phyloP scores from a whole-genome alignment of 179 eudicot species.

The Drosera spatulata region DNA sequence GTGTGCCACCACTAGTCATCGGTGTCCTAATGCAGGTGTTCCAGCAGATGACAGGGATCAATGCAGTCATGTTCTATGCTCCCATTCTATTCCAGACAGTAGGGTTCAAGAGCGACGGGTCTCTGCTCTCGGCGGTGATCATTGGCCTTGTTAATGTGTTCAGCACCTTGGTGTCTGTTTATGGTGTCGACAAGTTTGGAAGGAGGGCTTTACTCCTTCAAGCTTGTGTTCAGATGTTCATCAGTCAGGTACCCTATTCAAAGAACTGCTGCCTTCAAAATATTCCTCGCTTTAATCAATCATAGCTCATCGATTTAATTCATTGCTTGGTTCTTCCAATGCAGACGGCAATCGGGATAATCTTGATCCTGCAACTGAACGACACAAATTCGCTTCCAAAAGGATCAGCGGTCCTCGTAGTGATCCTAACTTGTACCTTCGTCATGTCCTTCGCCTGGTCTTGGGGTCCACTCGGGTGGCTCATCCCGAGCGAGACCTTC shows the following conservation, averaged over 20 bases:
- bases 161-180: slow-evolving; percentile 21
- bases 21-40: slow-evolving; percentile 16
- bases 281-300: background rate
- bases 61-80: slow-evolving; percentile 28
- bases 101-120: slow-evolving; percentile 17
- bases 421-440: slow-evolving; percentile 21
- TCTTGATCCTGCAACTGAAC: slow-evolving; percentile 9
- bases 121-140: slow-evolving; percentile 22
- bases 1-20: slow-evolving; percentile 23
- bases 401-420: slow-evolving; percentile 7
- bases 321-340: no score
- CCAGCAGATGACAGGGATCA: slow-evolving; percentile 33
- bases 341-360: slow-evolving; percentile 17
- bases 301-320: background rate
- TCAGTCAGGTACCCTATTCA: slow-evolving; percentile 12
- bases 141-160: slow-evolving; percentile 18
- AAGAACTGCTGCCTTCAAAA: background rate
- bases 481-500: slow-evolving; percentile 15
- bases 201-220: slow-evolving; percentile 22
- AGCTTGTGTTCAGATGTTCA: slow-evolving; percentile 26
- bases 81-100: slow-evolving; percentile 22
- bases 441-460: slow-evolving; percentile 29
- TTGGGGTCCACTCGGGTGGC: slow-evolving; percentile 18
- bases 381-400: slow-evolving; percentile 5
- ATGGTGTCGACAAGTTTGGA: slow-evolving; percentile 20